Percentiles rank a stretch among this genome's conserved stretches.
These are phyloP conservation scores for Candolleomyces aberdarensis DNA, from an alignment of 768 basidiomycete species.

Conservation along the genomic window DNA sequence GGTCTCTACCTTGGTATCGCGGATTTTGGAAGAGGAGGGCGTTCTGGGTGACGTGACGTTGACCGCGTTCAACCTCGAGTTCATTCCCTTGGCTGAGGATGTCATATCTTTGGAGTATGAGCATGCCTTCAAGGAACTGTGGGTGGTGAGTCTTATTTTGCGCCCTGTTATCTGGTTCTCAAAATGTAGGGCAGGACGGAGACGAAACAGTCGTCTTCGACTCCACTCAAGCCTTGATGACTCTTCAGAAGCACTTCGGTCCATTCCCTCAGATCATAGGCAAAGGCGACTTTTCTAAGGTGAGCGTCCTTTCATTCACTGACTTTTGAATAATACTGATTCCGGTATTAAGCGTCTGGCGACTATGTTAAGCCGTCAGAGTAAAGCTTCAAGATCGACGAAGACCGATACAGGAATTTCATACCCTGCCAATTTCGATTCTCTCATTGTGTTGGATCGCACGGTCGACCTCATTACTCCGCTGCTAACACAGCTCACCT, in stretches of 20 bases:
- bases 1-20: constrained; percentile 78
- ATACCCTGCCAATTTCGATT: constrained; percentile 69
- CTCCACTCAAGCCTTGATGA: constrained; percentile 81
- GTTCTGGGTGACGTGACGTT: constrained; percentile 93
- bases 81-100: constrained; percentile 92
- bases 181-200: constrained; percentile 60
- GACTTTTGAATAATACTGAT: neutral
- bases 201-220: constrained; percentile 90
- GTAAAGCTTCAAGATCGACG: constrained; percentile 32
- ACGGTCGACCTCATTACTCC: constrained; percentile 95
- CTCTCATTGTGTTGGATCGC: constrained; percentile 85
- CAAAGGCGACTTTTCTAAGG: constrained; percentile 87
- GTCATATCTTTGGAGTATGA: constrained; percentile 89
- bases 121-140: constrained; percentile 82
- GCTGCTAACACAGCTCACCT: constrained; percentile 91
- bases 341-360: constrained; percentile 62
- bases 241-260: constrained; percentile 83
- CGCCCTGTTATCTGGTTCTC: neutral
- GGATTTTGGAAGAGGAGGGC: constrained; percentile 91
- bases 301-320: constrained; percentile 26
- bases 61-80: constrained; percentile 87
- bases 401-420: constrained; percentile 28
- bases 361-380: constrained; percentile 61
- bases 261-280: constrained; percentile 90
- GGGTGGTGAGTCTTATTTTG: constrained; percentile 62